Evolutionary conservation across 2,329 filamentous ascomycete species (phyloP).

Genomic region (Thermoascus crustaceus): DNA sequence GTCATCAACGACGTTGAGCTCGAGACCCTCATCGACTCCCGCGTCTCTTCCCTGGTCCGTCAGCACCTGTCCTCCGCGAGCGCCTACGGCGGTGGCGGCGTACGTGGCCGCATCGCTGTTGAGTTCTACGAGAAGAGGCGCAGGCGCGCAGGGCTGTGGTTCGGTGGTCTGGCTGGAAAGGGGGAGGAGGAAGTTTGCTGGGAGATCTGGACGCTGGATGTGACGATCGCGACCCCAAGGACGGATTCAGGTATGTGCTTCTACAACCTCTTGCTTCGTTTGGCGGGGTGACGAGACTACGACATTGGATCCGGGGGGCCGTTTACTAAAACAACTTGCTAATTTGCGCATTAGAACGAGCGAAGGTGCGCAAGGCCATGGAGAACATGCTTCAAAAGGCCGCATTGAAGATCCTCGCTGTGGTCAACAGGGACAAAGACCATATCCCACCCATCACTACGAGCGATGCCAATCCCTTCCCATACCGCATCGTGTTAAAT

Average conservation of each 20-base stretch:
- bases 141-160: conserved; percentile 67
- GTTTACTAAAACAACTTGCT: too few relatives aligned
- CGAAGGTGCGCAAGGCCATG: conserved; percentile 84
- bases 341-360: conserved; percentile 63
- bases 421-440: conserved; percentile 81
- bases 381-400: conserved; percentile 80
- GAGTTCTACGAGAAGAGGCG: conserved; percentile 94
- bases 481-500: conserved; percentile 85
- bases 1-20: conserved; percentile 85
- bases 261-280: conserved; percentile 1
- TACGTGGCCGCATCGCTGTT: conserved; percentile 70
- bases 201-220: conserved; percentile 91
- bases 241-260: conserved; percentile 69
- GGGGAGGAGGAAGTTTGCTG: conserved; percentile 92
- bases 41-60: conserved; percentile 68
- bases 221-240: conserved; percentile 82
- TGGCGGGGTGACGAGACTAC: too few relatives aligned
- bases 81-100: conserved; percentile 46
- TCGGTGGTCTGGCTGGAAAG: conserved; percentile 45
- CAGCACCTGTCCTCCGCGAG: conserved; percentile 58
- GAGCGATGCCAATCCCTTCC: conserved; percentile 85
- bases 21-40: conserved; percentile 86
- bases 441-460: conserved; percentile 97
- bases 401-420: conserved; percentile 79
- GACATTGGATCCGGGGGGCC: too few relatives aligned